Evolutionary conservation across 2,329 filamentous ascomycete species (phyloP).

Genomic region (Phialocephala sp.): DNA sequence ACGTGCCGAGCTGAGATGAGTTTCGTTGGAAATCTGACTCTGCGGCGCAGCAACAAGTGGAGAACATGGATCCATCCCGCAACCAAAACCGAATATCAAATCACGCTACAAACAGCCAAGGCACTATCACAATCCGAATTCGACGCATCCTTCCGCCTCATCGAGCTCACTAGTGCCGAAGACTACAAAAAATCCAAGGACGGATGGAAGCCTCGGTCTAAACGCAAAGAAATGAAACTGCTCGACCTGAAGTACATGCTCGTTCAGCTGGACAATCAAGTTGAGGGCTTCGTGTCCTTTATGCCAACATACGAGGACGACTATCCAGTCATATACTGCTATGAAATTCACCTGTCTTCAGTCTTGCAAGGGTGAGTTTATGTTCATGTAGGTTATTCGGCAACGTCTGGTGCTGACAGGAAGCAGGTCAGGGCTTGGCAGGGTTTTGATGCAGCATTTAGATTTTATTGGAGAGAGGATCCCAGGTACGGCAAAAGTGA

Average conservation of each 20-base stretch:
- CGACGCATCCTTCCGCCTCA: slow-evolving; percentile 58
- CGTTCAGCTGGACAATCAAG: slow-evolving; percentile 49
- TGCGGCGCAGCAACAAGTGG: slow-evolving; percentile 25
- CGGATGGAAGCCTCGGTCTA: slow-evolving; percentile 68
- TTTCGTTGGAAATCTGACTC: background rate
- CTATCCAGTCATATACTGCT: slow-evolving; percentile 74
- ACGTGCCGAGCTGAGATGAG: background rate
- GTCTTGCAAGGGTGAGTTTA: slow-evolving; percentile 57
- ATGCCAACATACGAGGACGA: slow-evolving; percentile 74
- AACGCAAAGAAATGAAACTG: slow-evolving; percentile 71
- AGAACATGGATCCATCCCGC: slow-evolving; percentile 57
- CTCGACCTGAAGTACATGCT: slow-evolving; percentile 72
- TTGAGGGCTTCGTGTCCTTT: slow-evolving; percentile 67
- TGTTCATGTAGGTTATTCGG: slow-evolving; percentile 12
- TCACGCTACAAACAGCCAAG: slow-evolving; percentile 51
- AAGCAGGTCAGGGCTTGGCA: slow-evolving; percentile 66
- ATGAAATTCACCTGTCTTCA: slow-evolving; percentile 73
- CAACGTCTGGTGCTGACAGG: slow-evolving; percentile 16
- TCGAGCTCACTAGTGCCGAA: slow-evolving; percentile 66
- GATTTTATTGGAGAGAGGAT: slow-evolving; percentile 59
- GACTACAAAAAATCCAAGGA: slow-evolving; percentile 67
- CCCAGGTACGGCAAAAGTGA: slow-evolving; percentile 65
- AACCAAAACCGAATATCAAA: slow-evolving; percentile 48
- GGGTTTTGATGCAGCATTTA: slow-evolving; percentile 61
- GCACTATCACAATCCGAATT: slow-evolving; percentile 53